Evolutionary conservation across 306 rosid genomes (phyloP).

Genomic region (Cyamopsis tetragonoloba): DNA sequence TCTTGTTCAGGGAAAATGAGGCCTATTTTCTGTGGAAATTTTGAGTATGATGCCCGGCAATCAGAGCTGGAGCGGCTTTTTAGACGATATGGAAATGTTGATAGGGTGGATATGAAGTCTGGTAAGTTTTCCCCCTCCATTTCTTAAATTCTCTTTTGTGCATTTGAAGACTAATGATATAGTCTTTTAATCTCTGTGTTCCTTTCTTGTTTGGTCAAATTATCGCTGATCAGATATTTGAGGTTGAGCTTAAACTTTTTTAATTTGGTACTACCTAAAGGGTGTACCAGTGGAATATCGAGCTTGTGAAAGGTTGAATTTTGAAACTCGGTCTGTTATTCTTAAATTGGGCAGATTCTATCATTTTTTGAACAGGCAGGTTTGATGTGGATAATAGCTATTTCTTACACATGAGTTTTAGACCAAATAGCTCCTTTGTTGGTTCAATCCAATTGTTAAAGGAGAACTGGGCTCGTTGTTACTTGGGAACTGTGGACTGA

Average conservation of each 20-base stretch:
- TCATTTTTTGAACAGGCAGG: background rate
- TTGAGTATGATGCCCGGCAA: constrained; percentile 86
- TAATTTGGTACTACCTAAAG: background rate
- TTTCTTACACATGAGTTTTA: background rate
- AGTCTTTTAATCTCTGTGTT: background rate
- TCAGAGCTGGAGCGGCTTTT: constrained; percentile 94
- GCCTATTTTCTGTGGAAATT: constrained; percentile 93
- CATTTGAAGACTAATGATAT: background rate
- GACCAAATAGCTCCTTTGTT: background rate
- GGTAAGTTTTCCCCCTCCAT: constrained; percentile 54
- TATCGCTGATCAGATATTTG: background rate
- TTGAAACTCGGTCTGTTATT: background rate
- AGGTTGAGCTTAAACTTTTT: constrained; percentile 4
- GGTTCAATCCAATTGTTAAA: background rate
- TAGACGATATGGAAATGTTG: constrained; percentile 90
- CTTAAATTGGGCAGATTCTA: background rate
- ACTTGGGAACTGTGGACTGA: constrained; percentile 1
- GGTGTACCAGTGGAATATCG: background rate
- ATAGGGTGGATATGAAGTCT: constrained; percentile 98
- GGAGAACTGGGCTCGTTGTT: background rate
- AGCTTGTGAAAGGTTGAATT: background rate
- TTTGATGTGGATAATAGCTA: background rate
- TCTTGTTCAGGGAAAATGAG: constrained; percentile 62
- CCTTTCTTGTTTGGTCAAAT: background rate
- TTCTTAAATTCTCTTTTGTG: background rate